These are phyloP conservation scores for Rhododendron mucronatum DNA, from an alignment of 148 eudicot species.

Conservation along the genomic window DNA sequence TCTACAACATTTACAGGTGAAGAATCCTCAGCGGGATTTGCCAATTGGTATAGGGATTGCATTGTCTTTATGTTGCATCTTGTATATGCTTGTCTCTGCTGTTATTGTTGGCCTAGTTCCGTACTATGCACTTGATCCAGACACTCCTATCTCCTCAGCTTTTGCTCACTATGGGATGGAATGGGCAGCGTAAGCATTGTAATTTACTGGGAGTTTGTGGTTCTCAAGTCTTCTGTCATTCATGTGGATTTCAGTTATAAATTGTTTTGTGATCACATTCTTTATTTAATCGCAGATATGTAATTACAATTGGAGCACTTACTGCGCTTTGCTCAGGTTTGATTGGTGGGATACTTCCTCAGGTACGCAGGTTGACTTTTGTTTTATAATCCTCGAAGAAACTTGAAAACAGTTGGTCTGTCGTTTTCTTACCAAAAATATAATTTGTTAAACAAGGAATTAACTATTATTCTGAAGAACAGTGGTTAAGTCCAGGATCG, in stretches of 20 bases:
- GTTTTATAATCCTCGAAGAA: not conserved
- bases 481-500: too few relatives aligned
- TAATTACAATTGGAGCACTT: constrained; percentile 54
- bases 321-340: constrained; percentile 65
- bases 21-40: constrained; percentile 60
- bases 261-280: constrained; percentile 5
- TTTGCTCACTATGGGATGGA: constrained; percentile 60
- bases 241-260: not conserved
- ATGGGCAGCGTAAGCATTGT: constrained; percentile 61
- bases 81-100: constrained; percentile 63
- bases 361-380: constrained; percentile 28
- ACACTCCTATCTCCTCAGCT: constrained; percentile 73
- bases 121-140: constrained; percentile 50
- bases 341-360: constrained; percentile 69
- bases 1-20: constrained; percentile 32
- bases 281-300: constrained; percentile 33
- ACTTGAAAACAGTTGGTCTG: not conserved
- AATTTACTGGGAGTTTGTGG: not conserved
- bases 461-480: too few relatives aligned
- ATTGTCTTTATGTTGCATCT: constrained; percentile 48
- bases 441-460: too few relatives aligned
- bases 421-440: too few relatives aligned
- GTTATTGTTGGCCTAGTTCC: constrained; percentile 70
- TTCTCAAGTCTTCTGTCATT: not conserved
- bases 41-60: constrained; percentile 61